These are phyloP conservation scores for Juglanconis oblonga DNA, from an alignment of 2,329 filamentous ascomycete genomes.

Conservation along the genomic window DNA sequence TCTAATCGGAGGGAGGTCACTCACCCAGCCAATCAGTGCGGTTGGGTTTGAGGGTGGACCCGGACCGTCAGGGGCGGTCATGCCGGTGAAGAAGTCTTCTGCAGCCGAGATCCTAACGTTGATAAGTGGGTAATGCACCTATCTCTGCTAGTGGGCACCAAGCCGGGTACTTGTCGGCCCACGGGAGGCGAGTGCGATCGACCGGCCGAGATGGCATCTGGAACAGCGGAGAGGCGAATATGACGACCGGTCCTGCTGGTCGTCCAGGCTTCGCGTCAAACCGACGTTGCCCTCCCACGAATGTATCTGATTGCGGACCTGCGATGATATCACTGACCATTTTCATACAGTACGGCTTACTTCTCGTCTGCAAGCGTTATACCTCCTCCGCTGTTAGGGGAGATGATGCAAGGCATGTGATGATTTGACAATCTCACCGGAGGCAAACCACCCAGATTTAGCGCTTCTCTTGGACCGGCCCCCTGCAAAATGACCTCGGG, in stretches of 20 bases:
- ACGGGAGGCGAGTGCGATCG: constrained; percentile 12
- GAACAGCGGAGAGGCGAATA: neutral
- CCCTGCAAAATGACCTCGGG: too few species aligned
- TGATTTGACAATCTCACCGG: too few species aligned
- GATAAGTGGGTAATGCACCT: neutral
- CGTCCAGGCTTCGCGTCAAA: too few species aligned
- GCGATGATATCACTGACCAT: neutral
- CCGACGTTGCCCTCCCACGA: too few species aligned
- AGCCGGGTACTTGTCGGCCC: constrained; percentile 2
- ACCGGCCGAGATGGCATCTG: neutral
- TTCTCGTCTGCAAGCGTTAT: too few species aligned
- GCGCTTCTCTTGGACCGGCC: too few species aligned
- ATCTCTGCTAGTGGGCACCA: constrained; percentile 5
- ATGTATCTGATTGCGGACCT: too few species aligned
- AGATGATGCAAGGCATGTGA: too few species aligned
- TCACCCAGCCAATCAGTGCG: constrained; percentile 8
- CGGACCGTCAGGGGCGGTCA: neutral
- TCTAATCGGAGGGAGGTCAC: constrained; percentile 24
- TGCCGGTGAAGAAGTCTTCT: neutral
- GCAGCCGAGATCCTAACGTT: neutral
- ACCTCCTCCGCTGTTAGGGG: too few species aligned
- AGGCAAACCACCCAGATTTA: too few species aligned
- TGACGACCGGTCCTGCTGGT: neutral
- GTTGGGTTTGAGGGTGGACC: constrained; percentile 10
- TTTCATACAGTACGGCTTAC: neutral